Evolutionary conservation across 169 alveolate genomes (phyloP).

Genomic region (Babesia caballi): DNA sequence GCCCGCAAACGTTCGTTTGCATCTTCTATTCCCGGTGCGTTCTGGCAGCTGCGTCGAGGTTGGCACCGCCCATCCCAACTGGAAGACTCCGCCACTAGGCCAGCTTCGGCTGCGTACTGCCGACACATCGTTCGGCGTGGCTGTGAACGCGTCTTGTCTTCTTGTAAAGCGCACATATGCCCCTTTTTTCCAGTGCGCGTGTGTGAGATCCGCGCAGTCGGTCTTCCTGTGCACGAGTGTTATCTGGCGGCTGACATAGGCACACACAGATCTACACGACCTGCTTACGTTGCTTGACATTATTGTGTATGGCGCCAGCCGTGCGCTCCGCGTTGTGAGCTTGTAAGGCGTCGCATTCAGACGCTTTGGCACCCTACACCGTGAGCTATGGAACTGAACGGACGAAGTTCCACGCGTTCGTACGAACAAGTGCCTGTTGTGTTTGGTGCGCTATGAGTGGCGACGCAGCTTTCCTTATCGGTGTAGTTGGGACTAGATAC

Average conservation of each 20-base stretch:
- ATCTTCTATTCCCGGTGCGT: background rate
- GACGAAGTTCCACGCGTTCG: no score
- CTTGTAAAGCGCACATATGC: background rate
- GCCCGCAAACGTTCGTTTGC: background rate
- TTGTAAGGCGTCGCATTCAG: background rate
- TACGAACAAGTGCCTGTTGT: no score
- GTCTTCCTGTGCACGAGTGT: no score
- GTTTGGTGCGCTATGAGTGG: no score
- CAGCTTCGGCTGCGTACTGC: background rate
- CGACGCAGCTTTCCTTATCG: no score
- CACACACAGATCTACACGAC: background rate
- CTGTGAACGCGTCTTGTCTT: background rate
- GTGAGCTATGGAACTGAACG: no score
- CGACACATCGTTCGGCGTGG: constrained; percentile 8
- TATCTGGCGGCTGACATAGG: no score
- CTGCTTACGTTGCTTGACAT: constrained; percentile 1
- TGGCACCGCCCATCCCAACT: background rate
- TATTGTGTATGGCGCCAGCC: no score
- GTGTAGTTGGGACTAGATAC: no score
- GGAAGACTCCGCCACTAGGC: background rate
- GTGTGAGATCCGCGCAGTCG: no score
- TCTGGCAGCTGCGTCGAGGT: background rate
- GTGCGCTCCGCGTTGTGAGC: no score
- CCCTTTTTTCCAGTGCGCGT: background rate
- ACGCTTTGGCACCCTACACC: background rate